These are phyloP conservation scores for Nitzschia sp. DNA, from an alignment of 108 stramenopile genomes.

Conservation along the genomic window DNA sequence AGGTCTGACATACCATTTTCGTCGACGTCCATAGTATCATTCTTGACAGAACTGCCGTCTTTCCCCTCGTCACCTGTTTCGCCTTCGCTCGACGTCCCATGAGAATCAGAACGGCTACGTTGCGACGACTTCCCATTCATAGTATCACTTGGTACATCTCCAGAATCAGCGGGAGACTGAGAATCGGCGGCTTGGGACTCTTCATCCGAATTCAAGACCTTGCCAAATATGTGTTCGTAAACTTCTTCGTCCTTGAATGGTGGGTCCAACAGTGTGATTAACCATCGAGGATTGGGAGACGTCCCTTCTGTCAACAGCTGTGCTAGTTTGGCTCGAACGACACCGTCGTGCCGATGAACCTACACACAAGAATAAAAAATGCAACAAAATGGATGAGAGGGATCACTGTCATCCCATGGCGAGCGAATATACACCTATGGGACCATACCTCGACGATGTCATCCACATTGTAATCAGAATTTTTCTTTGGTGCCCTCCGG, in stretches of 20 bases:
- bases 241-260: slow-evolving; percentile 53
- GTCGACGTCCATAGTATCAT: not conserved
- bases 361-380: slow-evolving; percentile 12
- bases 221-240: slow-evolving; percentile 49
- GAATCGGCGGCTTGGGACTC: slow-evolving; percentile 1
- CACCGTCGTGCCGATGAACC: slow-evolving; percentile 33
- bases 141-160: not conserved
- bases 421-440: no score
- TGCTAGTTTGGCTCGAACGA: slow-evolving; percentile 33
- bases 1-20: not conserved
- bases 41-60: not conserved
- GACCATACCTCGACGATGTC: slow-evolving; percentile 51
- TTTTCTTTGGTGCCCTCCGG: slow-evolving; percentile 43
- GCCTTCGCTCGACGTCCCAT: slow-evolving; percentile 28
- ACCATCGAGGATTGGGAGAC: slow-evolving; percentile 50
- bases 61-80: slow-evolving; percentile 23
- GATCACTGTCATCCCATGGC: no score
- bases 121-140: no score
- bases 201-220: slow-evolving; percentile 23
- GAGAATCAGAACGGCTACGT: not conserved
- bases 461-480: slow-evolving; percentile 38
- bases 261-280: slow-evolving; percentile 42
- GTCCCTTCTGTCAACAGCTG: slow-evolving; percentile 40
- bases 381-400: not conserved
- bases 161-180: not conserved